A percentile compares a stretch with the other conserved stretches of the same genome.
Conservation (phyloP, 257 asterid genomes). For the Scutellaria baicalensis region DNA sequence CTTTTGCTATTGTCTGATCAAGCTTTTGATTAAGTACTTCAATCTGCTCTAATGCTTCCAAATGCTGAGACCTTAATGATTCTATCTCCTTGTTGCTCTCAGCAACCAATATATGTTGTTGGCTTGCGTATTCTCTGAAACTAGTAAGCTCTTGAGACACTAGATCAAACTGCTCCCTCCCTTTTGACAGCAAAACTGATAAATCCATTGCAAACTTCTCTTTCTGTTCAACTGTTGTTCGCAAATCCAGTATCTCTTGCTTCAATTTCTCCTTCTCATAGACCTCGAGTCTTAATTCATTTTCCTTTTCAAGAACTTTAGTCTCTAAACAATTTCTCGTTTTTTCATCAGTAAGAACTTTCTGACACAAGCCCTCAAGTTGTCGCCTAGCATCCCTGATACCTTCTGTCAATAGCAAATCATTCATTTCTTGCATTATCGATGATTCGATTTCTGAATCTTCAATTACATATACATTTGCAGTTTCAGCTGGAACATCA, state of each 20-base stretch:
- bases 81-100: conserved; percentile 39
- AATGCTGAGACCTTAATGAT: conserved; percentile 30
- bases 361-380: conserved; percentile 26
- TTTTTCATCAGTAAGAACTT: conserved; percentile 32
- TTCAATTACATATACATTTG: conserved; percentile 25
- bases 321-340: conserved; percentile 27
- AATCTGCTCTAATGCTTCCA: conserved; percentile 43
- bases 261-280: conserved; percentile 53
- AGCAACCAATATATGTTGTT: conserved; percentile 31
- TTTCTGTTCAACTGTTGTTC: conserved; percentile 33
- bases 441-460: conserved; percentile 45
- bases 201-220: conserved; percentile 36
- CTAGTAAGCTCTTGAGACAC: conserved; percentile 39
- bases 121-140: conserved; percentile 37
- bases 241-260: conserved; percentile 37
- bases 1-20: conserved; percentile 30
- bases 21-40: conserved; percentile 16
- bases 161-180: conserved; percentile 41
- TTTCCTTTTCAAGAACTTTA: conserved; percentile 40
- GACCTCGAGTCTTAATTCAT: conserved; percentile 35
- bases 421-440: conserved; percentile 35
- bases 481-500: too few species aligned
- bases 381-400: conserved; percentile 38
- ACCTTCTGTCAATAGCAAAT: conserved; percentile 38
- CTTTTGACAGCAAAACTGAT: conserved; percentile 36